Percentiles rank a stretch among this genome's conserved stretches.
phyloP scores from a whole-genome alignment of 345 rosid genomes.

The Camelina laxa region DNA sequence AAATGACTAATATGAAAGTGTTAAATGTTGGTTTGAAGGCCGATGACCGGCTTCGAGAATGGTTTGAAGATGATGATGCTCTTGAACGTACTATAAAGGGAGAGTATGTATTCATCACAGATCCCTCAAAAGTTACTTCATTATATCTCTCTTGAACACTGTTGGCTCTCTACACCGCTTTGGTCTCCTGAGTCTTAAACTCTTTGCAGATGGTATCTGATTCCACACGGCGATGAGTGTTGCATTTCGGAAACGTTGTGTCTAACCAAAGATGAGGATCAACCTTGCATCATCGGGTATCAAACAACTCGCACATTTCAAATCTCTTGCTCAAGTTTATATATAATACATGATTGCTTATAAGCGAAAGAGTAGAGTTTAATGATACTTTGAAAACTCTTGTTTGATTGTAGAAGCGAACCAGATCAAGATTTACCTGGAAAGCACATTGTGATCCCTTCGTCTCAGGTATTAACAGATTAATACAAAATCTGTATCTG shows the following conservation, averaged over 20 bases:
- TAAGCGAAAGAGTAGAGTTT: neutral
- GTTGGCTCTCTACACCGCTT: neutral
- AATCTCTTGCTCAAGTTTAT: neutral
- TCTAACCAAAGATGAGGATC: constrained; percentile 63
- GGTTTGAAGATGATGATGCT: constrained; percentile 73
- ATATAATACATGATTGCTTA: neutral
- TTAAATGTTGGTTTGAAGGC: constrained; percentile 41
- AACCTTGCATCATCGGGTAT: constrained; percentile 70
- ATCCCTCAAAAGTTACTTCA: neutral
- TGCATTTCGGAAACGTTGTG: constrained; percentile 55
- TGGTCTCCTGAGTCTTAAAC: constrained; percentile 9
- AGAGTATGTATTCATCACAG: constrained; percentile 61
- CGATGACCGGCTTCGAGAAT: constrained; percentile 46
- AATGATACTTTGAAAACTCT: neutral
- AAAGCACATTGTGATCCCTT: constrained; percentile 59
- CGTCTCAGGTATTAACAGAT: constrained; percentile 63
- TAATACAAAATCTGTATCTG: neutral
- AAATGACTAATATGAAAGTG: neutral
- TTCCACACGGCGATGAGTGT: constrained; percentile 55
- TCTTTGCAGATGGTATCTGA: constrained; percentile 70
- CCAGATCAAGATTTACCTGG: constrained; percentile 56
- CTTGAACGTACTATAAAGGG: constrained; percentile 79
- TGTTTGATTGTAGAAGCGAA: constrained; percentile 61
- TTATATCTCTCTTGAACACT: neutral
- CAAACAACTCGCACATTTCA: neutral